Percentiles rank a stretch among this genome's conserved stretches.
Evolutionary conservation across 345 rosid species (phyloP).

Genomic region (Iberis pinnata): DNA sequence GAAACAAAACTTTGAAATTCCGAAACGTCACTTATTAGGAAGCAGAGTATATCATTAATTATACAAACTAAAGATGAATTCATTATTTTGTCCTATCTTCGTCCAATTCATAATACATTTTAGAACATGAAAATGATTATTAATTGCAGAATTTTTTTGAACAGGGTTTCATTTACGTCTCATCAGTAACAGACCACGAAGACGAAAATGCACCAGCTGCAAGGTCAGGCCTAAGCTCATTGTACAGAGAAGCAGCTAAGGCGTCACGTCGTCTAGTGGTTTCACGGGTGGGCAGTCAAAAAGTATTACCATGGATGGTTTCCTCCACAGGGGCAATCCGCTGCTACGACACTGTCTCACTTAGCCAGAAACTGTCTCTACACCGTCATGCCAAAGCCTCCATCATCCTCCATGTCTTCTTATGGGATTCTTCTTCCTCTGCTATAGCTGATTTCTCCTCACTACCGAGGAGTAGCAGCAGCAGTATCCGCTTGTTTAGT

Average conservation of each 20-base stretch:
- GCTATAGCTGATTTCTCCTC: constrained; percentile 25
- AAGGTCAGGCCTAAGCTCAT: constrained; percentile 63
- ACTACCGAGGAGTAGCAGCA: constrained; percentile 26
- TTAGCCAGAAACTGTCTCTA: constrained; percentile 86
- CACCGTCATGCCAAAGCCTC: constrained; percentile 80
- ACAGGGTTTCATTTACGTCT: constrained; percentile 90
- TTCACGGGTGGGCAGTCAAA: constrained; percentile 71
- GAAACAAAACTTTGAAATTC: too few species aligned
- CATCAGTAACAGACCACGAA: constrained; percentile 59
- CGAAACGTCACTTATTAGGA: too few species aligned
- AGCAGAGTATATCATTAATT: too few species aligned
- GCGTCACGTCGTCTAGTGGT: constrained; percentile 55
- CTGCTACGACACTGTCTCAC: constrained; percentile 74
- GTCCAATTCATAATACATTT: too few species aligned
- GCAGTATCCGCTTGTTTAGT: constrained; percentile 20
- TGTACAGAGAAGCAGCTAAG: constrained; percentile 55
- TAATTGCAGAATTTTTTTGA: not conserved
- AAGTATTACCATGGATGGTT: constrained; percentile 89
- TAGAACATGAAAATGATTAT: not conserved
- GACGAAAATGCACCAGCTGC: constrained; percentile 58
- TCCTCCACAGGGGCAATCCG: constrained; percentile 80
- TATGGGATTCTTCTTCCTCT: constrained; percentile 56
- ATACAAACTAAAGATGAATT: too few species aligned
- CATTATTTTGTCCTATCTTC: too few species aligned
- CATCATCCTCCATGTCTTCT: constrained; percentile 58